phyloP scores from a whole-genome alignment of 1,284 basidiomycete species.

The Cryptococcus sp. region DNA sequence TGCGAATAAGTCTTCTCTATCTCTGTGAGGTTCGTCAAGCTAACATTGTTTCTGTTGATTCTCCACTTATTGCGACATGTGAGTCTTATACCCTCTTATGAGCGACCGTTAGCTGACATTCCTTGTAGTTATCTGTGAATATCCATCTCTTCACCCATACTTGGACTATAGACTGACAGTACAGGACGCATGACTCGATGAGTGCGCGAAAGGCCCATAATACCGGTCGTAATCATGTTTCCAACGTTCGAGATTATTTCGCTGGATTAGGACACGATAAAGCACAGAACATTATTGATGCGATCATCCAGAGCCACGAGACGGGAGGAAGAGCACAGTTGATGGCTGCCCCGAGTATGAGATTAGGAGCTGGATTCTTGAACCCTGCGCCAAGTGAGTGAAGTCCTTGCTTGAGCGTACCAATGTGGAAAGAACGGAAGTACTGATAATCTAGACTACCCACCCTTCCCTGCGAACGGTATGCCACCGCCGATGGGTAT shows the following conservation, averaged over 20 bases:
- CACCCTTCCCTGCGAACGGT: slow-evolving; percentile 5
- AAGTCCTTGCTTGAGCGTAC: background rate
- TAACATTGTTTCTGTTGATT: slow-evolving; percentile 6
- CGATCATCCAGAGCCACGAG: slow-evolving; percentile 88
- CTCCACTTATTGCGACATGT: slow-evolving; percentile 36
- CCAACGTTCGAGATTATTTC: slow-evolving; percentile 97
- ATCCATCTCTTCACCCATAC: background rate
- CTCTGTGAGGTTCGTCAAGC: background rate
- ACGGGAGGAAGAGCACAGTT: slow-evolving; percentile 45
- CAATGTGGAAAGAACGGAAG: background rate
- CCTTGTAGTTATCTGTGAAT: slow-evolving; percentile 13
- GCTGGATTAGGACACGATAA: slow-evolving; percentile 92
- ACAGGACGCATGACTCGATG: slow-evolving; percentile 38
- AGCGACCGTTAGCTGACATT: background rate
- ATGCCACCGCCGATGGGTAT: slow-evolving; percentile 13
- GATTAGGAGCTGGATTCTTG: slow-evolving; percentile 41
- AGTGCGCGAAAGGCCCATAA: slow-evolving; percentile 94
- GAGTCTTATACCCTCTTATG: slow-evolving; percentile 6
- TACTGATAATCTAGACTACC: background rate
- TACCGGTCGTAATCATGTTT: slow-evolving; percentile 89
- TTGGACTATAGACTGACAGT: background rate
- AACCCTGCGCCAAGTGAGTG: slow-evolving; percentile 17
- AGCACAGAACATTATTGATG: slow-evolving; percentile 92
- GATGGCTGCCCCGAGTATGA: slow-evolving; percentile 67
- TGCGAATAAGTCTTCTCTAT: slow-evolving; percentile 61